Conservation (phyloP, 2,329 filamentous ascomycete species). For the Calonectria montana region DNA sequence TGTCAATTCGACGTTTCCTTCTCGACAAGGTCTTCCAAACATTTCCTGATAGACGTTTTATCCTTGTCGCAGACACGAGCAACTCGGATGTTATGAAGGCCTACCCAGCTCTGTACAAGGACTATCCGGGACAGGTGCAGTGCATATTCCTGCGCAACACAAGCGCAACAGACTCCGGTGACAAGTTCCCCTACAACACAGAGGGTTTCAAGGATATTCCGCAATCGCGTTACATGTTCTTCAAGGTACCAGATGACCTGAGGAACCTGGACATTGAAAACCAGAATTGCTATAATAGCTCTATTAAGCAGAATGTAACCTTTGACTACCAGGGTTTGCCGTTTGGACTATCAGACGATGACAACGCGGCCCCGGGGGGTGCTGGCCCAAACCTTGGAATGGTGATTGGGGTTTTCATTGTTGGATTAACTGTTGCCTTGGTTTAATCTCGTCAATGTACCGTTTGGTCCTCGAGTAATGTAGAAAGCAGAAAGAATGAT, state of each 20-base stretch:
- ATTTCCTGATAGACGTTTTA: conserved; percentile 79
- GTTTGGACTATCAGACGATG: conserved; percentile 53
- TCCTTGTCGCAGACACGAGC: conserved; percentile 80
- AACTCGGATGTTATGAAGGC: conserved; percentile 82
- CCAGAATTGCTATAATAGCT: conserved; percentile 75
- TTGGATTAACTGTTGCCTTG: conserved; percentile 36
- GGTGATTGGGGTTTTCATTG: conserved; percentile 32
- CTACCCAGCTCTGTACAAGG: conserved; percentile 69
- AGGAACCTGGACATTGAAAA: conserved; percentile 72
- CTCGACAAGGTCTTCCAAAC: conserved; percentile 80
- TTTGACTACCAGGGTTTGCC: conserved; percentile 73
- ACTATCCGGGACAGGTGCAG: conserved; percentile 77
- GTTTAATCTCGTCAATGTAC: conserved; percentile 23
- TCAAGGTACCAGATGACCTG: conserved; percentile 77
- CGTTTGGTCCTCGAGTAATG: neutral
- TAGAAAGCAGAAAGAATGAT: neutral
- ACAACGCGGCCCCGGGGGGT: conserved; percentile 44
- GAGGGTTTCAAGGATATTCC: conserved; percentile 75
- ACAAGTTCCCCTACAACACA: conserved; percentile 82
- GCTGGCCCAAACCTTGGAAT: conserved; percentile 34
- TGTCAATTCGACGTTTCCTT: conserved; percentile 76
- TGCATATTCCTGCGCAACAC: conserved; percentile 85
- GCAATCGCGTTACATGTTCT: conserved; percentile 82
- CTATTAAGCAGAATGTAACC: conserved; percentile 76
- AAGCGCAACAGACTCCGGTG: conserved; percentile 71